phyloP scores from a whole-genome alignment of 495 filamentous ascomycete genomes.

The Chaetomium fimeti region DNA sequence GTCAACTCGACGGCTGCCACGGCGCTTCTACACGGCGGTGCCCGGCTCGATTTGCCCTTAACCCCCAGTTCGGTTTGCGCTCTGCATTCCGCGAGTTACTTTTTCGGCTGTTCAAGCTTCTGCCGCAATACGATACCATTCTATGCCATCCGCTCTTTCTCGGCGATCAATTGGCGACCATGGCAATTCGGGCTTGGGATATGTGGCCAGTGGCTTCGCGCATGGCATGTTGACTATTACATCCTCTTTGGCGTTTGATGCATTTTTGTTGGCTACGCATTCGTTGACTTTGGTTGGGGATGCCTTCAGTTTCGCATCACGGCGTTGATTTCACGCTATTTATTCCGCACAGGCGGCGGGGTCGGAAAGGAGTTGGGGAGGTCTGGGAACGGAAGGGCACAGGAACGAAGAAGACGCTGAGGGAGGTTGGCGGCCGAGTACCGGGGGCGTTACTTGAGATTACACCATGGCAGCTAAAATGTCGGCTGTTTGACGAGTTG shows the following conservation, averaged over 20 bases:
- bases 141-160: constrained; percentile 3
- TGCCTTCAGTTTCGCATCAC: neutral
- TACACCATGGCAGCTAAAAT: neutral
- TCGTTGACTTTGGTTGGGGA: neutral
- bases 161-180: neutral
- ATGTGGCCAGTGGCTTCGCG: neutral
- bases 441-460: neutral
- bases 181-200: neutral
- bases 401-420: neutral
- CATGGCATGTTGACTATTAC: neutral
- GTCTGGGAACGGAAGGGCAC: neutral
- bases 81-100: neutral
- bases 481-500: constrained; percentile 6
- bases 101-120: neutral
- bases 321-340: neutral
- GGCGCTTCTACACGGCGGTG: neutral
- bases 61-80: neutral
- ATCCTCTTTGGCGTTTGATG: neutral
- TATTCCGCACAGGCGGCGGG: no score
- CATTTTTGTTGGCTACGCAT: neutral
- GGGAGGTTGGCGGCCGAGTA: neutral
- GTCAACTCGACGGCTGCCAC: neutral
- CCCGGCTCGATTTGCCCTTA: neutral
- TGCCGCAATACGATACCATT: constrained; percentile 6
- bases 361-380: neutral